Conservation (phyloP, 2,329 filamentous ascomycete genomes). For the Cladobotryum protrusum region DNA sequence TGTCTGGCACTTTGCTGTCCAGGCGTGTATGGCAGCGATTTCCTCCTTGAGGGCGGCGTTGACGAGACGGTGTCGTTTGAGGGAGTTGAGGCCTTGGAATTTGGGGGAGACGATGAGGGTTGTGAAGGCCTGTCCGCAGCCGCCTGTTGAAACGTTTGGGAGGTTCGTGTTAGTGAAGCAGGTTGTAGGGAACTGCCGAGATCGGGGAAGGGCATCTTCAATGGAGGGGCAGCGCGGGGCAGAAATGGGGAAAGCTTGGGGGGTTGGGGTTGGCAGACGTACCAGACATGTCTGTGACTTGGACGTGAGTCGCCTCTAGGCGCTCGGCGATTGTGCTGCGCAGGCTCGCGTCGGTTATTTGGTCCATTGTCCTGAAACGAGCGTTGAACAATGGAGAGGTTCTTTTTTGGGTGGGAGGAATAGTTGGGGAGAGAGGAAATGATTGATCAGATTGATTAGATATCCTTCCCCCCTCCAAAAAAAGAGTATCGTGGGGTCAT, state of each 20-base stretch:
- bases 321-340: constrained; percentile 61
- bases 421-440: background rate
- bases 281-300: constrained; percentile 92
- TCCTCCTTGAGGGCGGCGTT: constrained; percentile 79
- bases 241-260: constrained; percentile 2
- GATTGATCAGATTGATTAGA: constrained; percentile 34
- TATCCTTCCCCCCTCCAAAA: too few relatives aligned
- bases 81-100: constrained; percentile 65
- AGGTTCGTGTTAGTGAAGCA: background rate
- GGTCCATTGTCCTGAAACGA: constrained; percentile 35
- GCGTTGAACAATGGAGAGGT: background rate
- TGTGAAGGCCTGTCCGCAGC: constrained; percentile 57
- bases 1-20: constrained; percentile 91
- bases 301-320: constrained; percentile 70
- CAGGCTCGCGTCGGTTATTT: constrained; percentile 68
- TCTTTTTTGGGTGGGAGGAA: background rate
- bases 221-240: background rate
- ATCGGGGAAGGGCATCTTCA: background rate
- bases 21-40: constrained; percentile 87
- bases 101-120: constrained; percentile 56
- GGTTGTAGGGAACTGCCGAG: background rate
- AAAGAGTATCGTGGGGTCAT: constrained; percentile 19
- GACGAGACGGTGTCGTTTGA: constrained; percentile 81
- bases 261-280: constrained; percentile 23
- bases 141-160: constrained; percentile 34